Evolutionary conservation across 768 basidiomycete genomes (phyloP), one percentile per base, ranked within the genome.

Genomic region (Mycena chlorophos): DNA sequence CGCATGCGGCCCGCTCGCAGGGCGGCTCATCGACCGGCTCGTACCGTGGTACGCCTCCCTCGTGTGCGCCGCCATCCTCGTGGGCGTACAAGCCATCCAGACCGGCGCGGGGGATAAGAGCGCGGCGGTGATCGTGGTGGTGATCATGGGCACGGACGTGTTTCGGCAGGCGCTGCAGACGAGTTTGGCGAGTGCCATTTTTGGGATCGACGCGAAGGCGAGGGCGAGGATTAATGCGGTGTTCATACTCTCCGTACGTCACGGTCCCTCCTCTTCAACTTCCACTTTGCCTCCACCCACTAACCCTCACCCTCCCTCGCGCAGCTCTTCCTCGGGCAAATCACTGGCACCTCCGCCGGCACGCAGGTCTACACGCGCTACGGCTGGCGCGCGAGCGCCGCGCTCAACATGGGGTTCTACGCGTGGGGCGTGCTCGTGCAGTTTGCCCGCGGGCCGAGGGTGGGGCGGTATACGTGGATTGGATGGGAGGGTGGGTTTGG

Each of bases 21-120:
- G 92, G 0, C 79, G 78, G 40, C 60, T 82, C 13, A 79, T 94
- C 52, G 91, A 94, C 70, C 72, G 69, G 4, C 75, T 93, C 29
- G 77, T 89, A 0, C 87, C 88, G 0, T 95, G 91, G 91, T 84
- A 87, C 52, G 86, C 86, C 5, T 82, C 87, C 6, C 73, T 93
- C 26, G 64, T 84, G 40, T 81, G 80, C 6, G 74, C 84, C 5
- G 23, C 78, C 27, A 60, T 69, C 47, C 73, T 85, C 25, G 42
- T 82, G 17, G 57, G 77, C 30, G 84, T 83, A 64, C 84, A 86
- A 64, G 71, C 73, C 20, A 76, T 94, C 5, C 88, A 89, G 67
- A 74, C 84, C 2, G 86, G 76, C 8, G 89, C 84, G 1, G 91
- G 84, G 4, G 86, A 89, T 0, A 77, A 87, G 39, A 82, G 79